Conservation (phyloP, 352 stramenopile species). For the Elongisporangium prolatum region DNA sequence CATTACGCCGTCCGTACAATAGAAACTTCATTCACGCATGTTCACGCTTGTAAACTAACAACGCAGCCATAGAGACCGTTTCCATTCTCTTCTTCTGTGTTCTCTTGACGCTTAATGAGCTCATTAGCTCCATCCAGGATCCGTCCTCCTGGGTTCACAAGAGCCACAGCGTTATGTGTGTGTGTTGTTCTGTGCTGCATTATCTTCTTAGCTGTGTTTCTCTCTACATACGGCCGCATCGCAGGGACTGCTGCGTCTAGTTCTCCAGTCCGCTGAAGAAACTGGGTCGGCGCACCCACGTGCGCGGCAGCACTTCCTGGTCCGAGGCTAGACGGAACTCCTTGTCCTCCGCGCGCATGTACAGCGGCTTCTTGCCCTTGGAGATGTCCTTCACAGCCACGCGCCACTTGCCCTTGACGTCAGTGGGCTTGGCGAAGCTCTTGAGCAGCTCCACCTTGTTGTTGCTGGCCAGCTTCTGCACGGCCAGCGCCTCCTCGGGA, state of each 20-base stretch:
- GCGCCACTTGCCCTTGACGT: slow-evolving; percentile 60
- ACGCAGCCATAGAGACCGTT: not conserved
- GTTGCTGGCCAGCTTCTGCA: slow-evolving; percentile 69
- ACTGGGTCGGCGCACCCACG: slow-evolving; percentile 73
- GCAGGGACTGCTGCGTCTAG: slow-evolving; percentile 15
- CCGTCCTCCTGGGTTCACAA: no score
- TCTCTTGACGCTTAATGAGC: not conserved
- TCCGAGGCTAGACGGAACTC: slow-evolving; percentile 66
- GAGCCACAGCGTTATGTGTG: no score
- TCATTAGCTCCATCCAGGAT: not conserved
- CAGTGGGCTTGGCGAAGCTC: slow-evolving; percentile 70
- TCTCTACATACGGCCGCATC: slow-evolving; percentile 18
- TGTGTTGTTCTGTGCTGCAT: slow-evolving; percentile 9
- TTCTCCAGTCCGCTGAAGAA: slow-evolving; percentile 70
- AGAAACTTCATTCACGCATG: slow-evolving; percentile 1
- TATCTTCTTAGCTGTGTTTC: slow-evolving; percentile 12
- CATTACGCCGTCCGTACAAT: not conserved
- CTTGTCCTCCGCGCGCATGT: slow-evolving; percentile 51
- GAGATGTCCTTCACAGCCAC: slow-evolving; percentile 82
- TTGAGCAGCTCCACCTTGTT: slow-evolving; percentile 69
- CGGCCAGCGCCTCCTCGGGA: slow-evolving; percentile 65
- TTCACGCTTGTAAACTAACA: not conserved
- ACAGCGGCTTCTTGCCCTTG: slow-evolving; percentile 72
- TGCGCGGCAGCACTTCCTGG: slow-evolving; percentile 70
- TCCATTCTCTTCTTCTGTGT: not conserved